Evolutionary conservation across 192 early-diverging fungal genomes (phyloP), one percentile per base, ranked within the genome.

Genomic region (Entomortierella lignicola): DNA sequence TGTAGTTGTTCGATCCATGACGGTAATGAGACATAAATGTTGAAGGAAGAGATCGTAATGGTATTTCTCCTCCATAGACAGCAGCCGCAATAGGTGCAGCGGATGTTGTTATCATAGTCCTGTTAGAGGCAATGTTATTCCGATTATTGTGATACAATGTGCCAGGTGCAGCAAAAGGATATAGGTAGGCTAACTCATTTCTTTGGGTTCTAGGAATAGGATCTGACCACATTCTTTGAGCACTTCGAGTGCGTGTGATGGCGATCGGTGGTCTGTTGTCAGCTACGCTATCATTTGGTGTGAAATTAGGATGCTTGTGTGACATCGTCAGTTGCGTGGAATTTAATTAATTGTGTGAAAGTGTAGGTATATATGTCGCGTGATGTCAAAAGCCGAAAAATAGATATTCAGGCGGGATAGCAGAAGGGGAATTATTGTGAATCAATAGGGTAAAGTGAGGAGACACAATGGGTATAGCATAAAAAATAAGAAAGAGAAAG

Each of bases 141-240:
- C 41, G 67, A 11, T 23, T 21, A 47, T 47, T 18, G 10, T 26
- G 18, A 21, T 26, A 43, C 30, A 21, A 26, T 39, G 29, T 25
- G 44, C 26, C 11, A n/a, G 32, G 23, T 10, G 30, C 25, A 15
- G 32, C 26, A 21, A 64, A 41, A 15, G 70, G 29, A 2, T 34
- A 52, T 15, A 44, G 25, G 6, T 5, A 39, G 31, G 60, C 43
- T 29, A 50, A 42, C 11, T 55, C 51, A 5, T 26, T 13, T 4
- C 44, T 50, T 26, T 56, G 42, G 18, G 56, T 51, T 25, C 52
- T 42, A 4, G 55, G n/a, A 8, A 61, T 39, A 32, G 70, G 70
- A 27, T 72, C 70, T 4, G 70, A 64, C 70, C 70, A 72, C 70
- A 64, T 72, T 18, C 70, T 17, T 54, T 71, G 60, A 1, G 61